phyloP scores from a whole-genome alignment of 805 yeast species.

The Suhomyces sp. region DNA sequence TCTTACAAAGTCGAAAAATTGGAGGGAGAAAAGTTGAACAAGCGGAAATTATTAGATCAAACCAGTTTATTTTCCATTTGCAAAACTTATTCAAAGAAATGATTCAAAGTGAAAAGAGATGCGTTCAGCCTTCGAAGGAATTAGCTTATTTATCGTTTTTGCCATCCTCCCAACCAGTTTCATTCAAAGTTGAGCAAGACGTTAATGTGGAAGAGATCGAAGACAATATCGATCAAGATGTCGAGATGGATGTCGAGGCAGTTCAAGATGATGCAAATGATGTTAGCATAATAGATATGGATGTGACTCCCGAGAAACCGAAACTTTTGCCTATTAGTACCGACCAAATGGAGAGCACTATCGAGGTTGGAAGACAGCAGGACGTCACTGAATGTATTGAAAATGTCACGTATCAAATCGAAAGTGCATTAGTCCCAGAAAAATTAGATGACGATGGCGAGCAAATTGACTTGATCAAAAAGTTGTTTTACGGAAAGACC shows the following conservation, averaged over 20 bases:
- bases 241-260: conserved; percentile 1
- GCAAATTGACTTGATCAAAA: conserved; percentile 77
- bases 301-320: conserved; percentile 4
- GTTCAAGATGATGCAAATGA: not conserved
- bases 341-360: conserved; percentile 69
- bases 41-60: conserved; percentile 76
- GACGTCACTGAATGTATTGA: conserved; percentile 98
- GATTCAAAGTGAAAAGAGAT: conserved; percentile 58
- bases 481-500: conserved; percentile 80
- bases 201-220: conserved; percentile 7
- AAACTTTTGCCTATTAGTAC: conserved; percentile 40
- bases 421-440: conserved; percentile 76
- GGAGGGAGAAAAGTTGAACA: conserved; percentile 84
- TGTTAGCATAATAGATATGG: not conserved
- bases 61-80: conserved; percentile 74
- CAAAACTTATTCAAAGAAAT: conserved; percentile 66
- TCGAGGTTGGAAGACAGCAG: conserved; percentile 87
- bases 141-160: conserved; percentile 85
- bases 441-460: conserved; percentile 67
- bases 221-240: conserved; percentile 8
- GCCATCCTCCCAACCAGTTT: conserved; percentile 65
- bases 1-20: conserved; percentile 50
- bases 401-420: conserved; percentile 86
- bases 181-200: conserved; percentile 39
- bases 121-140: conserved; percentile 78